Conservation (phyloP, 1,284 basidiomycete species). For the Tilletia horrida region DNA sequence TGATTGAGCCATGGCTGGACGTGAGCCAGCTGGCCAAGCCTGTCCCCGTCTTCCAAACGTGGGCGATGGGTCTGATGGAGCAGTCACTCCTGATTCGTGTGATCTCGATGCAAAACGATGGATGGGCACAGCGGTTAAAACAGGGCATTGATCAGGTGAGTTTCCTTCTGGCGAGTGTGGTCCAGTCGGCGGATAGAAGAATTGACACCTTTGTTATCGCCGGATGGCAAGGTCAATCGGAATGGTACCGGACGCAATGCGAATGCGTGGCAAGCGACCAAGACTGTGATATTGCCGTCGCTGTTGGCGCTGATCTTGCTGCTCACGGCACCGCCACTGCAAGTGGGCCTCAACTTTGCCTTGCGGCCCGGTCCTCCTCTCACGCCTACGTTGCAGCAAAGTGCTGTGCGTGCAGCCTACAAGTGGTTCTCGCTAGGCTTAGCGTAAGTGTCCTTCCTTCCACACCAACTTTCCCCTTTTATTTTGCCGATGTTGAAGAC, state of each 20-base stretch:
- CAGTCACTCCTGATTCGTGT: constrained; percentile 22
- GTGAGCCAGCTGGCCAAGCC: constrained; percentile 15
- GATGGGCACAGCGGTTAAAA: not conserved
- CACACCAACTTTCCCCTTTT: not conserved
- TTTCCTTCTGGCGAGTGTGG: not conserved
- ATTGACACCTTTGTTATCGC: not conserved
- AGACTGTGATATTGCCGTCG: not conserved
- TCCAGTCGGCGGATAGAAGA: not conserved
- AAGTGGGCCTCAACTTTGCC: constrained; percentile 7
- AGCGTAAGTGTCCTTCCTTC: not conserved
- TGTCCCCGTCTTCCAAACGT: constrained; percentile 25
- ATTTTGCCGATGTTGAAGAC: no score
- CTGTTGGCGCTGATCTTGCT: not conserved
- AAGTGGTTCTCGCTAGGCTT: constrained; percentile 15
- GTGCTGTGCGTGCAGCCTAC: constrained; percentile 10
- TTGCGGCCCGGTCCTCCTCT: not conserved
- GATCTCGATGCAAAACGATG: not conserved
- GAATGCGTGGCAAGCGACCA: constrained; percentile 1
- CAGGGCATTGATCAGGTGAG: constrained; percentile 4
- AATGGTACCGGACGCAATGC: constrained; percentile 3
- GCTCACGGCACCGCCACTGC: constrained; percentile 1
- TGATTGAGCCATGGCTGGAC: constrained; percentile 16
- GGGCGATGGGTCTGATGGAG: constrained; percentile 25
- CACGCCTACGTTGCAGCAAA: constrained; percentile 11
- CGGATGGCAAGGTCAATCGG: no score